phyloP scores from a whole-genome alignment of 108 stramenopile species.

The Fragilariopsis cylindrus region DNA sequence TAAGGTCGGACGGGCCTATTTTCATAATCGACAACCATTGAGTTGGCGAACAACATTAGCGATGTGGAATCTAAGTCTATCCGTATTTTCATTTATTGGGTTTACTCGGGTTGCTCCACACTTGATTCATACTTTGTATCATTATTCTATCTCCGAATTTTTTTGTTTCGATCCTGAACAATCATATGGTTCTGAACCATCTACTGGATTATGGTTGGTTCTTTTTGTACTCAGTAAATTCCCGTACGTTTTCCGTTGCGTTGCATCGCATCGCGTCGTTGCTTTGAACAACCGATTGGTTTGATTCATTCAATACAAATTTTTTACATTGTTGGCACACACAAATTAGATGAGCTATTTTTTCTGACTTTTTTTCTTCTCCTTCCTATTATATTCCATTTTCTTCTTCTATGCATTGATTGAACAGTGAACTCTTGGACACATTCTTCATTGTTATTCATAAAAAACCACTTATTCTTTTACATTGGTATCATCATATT shows the following conservation, averaged over 20 bases:
- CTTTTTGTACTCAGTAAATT: constrained; percentile 91
- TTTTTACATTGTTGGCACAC: background rate
- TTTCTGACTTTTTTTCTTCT: background rate
- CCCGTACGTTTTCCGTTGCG: constrained; percentile 48
- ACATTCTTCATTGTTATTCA: constrained; percentile 97
- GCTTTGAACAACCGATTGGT: too few relatives aligned
- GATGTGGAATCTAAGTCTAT: constrained; percentile 88
- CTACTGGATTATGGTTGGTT: constrained; percentile 90
- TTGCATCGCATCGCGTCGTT: too few relatives aligned
- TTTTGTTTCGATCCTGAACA: constrained; percentile 77
- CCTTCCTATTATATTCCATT: background rate
- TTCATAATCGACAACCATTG: constrained; percentile 50
- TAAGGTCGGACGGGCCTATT: constrained; percentile 25
- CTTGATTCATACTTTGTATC: constrained; percentile 75
- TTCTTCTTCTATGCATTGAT: background rate
- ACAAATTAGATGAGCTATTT: background rate
- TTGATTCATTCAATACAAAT: background rate
- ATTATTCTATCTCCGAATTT: constrained; percentile 53
- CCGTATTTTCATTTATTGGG: constrained; percentile 87
- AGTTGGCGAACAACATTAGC: constrained; percentile 63
- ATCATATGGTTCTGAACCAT: constrained; percentile 70
- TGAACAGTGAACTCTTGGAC: constrained; percentile 86
- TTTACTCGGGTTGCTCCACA: constrained; percentile 83
- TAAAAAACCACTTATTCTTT: constrained; percentile 93
- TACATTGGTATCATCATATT: constrained; percentile 98